Percentiles rank a stretch among this genome's conserved stretches.
Conservation (phyloP, 2,329 filamentous ascomycete genomes). For the Clonostachys byssicola region DNA sequence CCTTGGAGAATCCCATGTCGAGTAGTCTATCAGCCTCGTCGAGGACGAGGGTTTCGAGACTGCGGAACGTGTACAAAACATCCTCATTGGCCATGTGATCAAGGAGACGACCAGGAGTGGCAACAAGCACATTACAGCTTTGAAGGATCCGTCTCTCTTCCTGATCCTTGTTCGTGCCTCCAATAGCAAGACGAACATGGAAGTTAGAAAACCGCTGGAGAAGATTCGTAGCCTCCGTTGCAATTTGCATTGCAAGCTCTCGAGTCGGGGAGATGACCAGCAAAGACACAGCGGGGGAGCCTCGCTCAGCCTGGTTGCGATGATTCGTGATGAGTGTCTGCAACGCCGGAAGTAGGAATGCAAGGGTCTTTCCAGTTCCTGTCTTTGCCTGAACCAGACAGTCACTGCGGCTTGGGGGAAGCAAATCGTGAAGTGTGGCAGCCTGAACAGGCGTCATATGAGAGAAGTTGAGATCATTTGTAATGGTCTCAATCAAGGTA, state of each 20-base stretch:
- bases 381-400: constrained; percentile 95
- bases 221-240: constrained; percentile 87
- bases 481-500: constrained; percentile 40
- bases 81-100: constrained; percentile 93
- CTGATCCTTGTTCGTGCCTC: constrained; percentile 83
- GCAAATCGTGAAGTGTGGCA: constrained; percentile 41
- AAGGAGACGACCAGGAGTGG: constrained; percentile 88
- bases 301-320: constrained; percentile 52
- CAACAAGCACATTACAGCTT: constrained; percentile 91
- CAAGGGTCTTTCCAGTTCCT: constrained; percentile 90
- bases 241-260: constrained; percentile 93
- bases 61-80: constrained; percentile 77
- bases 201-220: constrained; percentile 92
- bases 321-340: constrained; percentile 70
- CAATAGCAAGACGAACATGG: constrained; percentile 84
- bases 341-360: constrained; percentile 92
- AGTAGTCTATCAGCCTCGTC: constrained; percentile 98
- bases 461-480: constrained; percentile 41
- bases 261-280: constrained; percentile 90
- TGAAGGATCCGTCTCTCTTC: constrained; percentile 92
- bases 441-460: constrained; percentile 53
- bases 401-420: constrained; percentile 62
- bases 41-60: constrained; percentile 86
- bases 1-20: constrained; percentile 97
- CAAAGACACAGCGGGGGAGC: constrained; percentile 43